Evolutionary conservation across 2,329 filamentous ascomycete genomes (phyloP).

Genomic region (Paracorniculantispora psalliotae): DNA sequence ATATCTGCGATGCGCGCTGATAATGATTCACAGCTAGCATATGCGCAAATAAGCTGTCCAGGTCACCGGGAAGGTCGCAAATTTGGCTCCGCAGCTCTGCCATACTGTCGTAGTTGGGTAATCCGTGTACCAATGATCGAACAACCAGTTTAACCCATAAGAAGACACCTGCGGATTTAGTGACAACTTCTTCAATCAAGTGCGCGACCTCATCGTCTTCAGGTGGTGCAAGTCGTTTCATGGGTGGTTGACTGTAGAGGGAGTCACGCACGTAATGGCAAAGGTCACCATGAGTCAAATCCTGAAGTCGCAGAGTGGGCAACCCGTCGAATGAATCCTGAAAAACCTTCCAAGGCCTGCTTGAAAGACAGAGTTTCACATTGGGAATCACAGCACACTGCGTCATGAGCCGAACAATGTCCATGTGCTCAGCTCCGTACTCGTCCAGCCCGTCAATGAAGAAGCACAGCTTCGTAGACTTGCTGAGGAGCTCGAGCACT

Average conservation of each 20-base stretch:
- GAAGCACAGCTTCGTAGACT: slow-evolving; percentile 10
- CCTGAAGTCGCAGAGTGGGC: slow-evolving; percentile 2
- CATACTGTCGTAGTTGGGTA: slow-evolving; percentile 2
- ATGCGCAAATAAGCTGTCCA: slow-evolving; percentile 12
- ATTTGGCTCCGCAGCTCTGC: slow-evolving; percentile 2
- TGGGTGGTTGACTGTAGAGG: slow-evolving; percentile 2
- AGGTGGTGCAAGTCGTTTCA: not conserved
- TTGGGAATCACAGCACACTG: not conserved
- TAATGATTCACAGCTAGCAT: slow-evolving; percentile 1
- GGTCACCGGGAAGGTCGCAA: slow-evolving; percentile 3
- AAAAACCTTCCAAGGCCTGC: slow-evolving; percentile 19
- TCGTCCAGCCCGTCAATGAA: slow-evolving; percentile 20
- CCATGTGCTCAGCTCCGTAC: slow-evolving; percentile 9
- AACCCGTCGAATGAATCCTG: slow-evolving; percentile 13
- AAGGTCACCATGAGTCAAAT: slow-evolving; percentile 1
- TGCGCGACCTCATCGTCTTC: not conserved
- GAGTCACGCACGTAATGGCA: not conserved
- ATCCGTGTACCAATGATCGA: slow-evolving; percentile 8
- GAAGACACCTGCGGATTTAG: slow-evolving; percentile 18
- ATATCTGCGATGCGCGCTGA: not conserved
- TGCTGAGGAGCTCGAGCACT: not conserved
- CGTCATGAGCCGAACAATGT: slow-evolving; percentile 1
- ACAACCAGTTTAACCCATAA: slow-evolving; percentile 21
- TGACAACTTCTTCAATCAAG: not conserved
- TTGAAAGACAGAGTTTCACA: slow-evolving; percentile 25